Evolutionary conservation across 208 protist species (phyloP), one percentile per base, ranked within the genome.

Genomic region (Wallacemonas sp.): DNA sequence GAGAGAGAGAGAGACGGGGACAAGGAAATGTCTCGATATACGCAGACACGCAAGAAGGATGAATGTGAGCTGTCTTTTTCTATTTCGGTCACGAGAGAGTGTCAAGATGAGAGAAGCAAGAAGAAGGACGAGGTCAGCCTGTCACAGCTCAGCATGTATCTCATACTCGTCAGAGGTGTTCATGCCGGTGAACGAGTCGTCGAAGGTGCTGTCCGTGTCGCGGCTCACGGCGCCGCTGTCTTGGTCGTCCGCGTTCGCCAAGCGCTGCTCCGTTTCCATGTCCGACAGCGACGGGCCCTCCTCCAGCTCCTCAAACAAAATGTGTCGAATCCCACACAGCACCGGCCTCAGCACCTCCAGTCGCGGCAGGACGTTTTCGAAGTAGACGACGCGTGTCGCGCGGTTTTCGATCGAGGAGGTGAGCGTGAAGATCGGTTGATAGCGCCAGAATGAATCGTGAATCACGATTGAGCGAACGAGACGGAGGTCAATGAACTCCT

Each of bases 401-500:
- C 79, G 43, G 66, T 91, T 91, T 60, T 93, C 87, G 5, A 96
- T 70, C 14, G 84, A 86, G 2, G 81, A 82, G 43, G 87, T 91
- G 19, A 96, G 78, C 57, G 87, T 94, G 33, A 93, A 93, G 0
- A 96, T 87, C 11, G 76, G 84, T 65, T 87, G 85, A 41, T 87
- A 88, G 24, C 90, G 79, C 43, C 83, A 90, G 61, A 88, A 96
- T 2, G 85, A 72, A 49, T 96, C 90, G 67, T 96, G 87, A 41
- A 96, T 88, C 38, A 93, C 76, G 11, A 96, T 60, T 1, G 72
- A 80, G 26, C 84, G 83, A 39, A 96, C 74, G 55, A 92, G 74
- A 36, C 78, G 74, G 19, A 83, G 32, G 27, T 93, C 87, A 5
- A 96, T 39, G 56, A 96, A 93, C 0, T 69, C 65, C 14, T 72